phyloP scores from a whole-genome alignment of 2,329 filamentous ascomycete genomes.

The Ceratocystis smalleyi region DNA sequence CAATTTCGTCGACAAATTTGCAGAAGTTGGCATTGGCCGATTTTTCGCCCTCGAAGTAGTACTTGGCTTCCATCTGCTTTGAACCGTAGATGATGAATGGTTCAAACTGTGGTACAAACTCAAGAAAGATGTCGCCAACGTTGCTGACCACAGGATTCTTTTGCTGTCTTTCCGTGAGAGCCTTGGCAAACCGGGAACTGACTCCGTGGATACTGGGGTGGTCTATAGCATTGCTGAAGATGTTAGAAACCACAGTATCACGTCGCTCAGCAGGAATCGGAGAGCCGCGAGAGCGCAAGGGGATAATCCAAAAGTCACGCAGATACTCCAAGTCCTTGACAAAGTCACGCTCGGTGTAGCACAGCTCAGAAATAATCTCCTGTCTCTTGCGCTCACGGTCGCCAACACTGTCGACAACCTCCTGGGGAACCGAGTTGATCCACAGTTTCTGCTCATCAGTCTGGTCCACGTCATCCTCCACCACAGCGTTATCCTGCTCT shows the following conservation, averaged over 20 bases:
- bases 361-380: slow-evolving; percentile 94
- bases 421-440: slow-evolving; percentile 97
- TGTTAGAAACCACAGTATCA: slow-evolving; percentile 81
- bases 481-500: slow-evolving; percentile 37
- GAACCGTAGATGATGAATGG: slow-evolving; percentile 95
- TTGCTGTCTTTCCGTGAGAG: slow-evolving; percentile 81
- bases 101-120: slow-evolving; percentile 81
- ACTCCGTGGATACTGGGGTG: slow-evolving; percentile 66
- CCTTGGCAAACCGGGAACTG: slow-evolving; percentile 73
- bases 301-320: slow-evolving; percentile 96
- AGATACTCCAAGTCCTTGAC: slow-evolving; percentile 97
- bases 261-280: slow-evolving; percentile 78
- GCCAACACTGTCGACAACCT: slow-evolving; percentile 75
- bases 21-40: slow-evolving; percentile 69
- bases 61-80: slow-evolving; percentile 91
- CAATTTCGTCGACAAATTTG: slow-evolving; percentile 90
- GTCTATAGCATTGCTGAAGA: slow-evolving; percentile 92
- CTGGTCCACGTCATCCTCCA: slow-evolving; percentile 70
- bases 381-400: slow-evolving; percentile 95
- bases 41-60: slow-evolving; percentile 94
- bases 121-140: slow-evolving; percentile 85
- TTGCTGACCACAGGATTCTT: slow-evolving; percentile 77
- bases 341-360: slow-evolving; percentile 97
- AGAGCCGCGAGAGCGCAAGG: slow-evolving; percentile 64
- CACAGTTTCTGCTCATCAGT: slow-evolving; percentile 95